phyloP scores from a whole-genome alignment of 2,329 filamentous ascomycete species.

The Macrophomina pseudophaseolina region DNA sequence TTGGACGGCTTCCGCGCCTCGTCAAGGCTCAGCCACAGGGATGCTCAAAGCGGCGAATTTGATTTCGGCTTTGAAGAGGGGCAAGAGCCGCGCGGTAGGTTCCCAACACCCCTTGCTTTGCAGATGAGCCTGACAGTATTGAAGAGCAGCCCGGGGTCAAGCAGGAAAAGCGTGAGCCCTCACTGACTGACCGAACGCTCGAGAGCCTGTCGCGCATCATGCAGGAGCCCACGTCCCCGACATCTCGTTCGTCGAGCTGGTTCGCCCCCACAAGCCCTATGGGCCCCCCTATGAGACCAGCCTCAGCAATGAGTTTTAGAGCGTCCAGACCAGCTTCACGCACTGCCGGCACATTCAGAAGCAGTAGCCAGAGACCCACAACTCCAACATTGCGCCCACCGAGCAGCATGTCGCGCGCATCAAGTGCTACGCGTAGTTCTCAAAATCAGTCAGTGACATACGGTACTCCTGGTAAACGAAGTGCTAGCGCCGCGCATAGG shows the following conservation, averaged over 20 bases:
- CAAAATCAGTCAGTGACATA: constrained; percentile 33
- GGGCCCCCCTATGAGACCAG: constrained; percentile 66
- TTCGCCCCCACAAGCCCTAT: constrained; percentile 65
- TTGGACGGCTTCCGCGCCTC: constrained; percentile 50
- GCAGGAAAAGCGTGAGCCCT: constrained; percentile 52
- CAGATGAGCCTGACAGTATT: constrained; percentile 27
- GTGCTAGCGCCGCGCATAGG: constrained; percentile 39
- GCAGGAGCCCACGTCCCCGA: constrained; percentile 13
- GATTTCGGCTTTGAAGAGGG: constrained; percentile 20
- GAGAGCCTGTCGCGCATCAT: constrained; percentile 69
- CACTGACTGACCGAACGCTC: constrained; percentile 81
- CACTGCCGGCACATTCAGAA: constrained; percentile 16
- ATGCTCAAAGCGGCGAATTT: constrained; percentile 32
- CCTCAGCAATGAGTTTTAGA: constrained; percentile 56
- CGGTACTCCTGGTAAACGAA: constrained; percentile 44
- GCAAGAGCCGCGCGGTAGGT: constrained; percentile 14
- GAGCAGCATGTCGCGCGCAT: constrained; percentile 28
- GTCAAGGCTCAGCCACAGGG: constrained; percentile 39
- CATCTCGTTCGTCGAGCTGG: constrained; percentile 67
- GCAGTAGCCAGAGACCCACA: constrained; percentile 26
- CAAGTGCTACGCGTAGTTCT: constrained; percentile 40
- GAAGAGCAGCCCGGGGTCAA: constrained; percentile 29
- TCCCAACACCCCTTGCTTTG: constrained; percentile 29
- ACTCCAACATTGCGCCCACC: constrained; percentile 19
- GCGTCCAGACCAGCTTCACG: constrained; percentile 16